These are phyloP conservation scores for Rhinocladiella similis DNA, from an alignment of 2,329 filamentous ascomycete species.

Conservation along the genomic window DNA sequence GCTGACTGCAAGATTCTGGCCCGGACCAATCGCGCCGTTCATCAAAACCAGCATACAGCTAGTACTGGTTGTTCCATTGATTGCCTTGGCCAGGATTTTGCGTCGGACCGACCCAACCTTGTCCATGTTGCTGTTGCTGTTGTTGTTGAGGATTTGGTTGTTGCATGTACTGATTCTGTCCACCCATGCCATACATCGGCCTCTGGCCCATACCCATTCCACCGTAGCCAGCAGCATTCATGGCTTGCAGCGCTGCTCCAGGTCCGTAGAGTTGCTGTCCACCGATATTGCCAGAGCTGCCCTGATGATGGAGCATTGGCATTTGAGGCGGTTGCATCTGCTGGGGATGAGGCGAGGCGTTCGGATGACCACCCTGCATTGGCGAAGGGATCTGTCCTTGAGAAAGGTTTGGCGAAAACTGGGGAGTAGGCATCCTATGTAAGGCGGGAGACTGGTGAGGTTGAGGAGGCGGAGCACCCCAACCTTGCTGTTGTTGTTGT, in stretches of 20 bases:
- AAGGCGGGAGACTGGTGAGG: slow-evolving; percentile 60
- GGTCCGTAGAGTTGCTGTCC: slow-evolving; percentile 28
- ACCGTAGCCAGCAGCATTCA: slow-evolving; percentile 26
- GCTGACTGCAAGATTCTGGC: too few species aligned
- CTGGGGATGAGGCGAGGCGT: slow-evolving; percentile 27
- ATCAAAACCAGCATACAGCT: too few species aligned
- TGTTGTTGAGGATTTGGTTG: slow-evolving; percentile 25
- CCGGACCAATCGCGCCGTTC: too few species aligned
- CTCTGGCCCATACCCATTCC: slow-evolving; percentile 25
- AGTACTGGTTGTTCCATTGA: slow-evolving; percentile 24
- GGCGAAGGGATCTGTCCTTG: slow-evolving; percentile 31
- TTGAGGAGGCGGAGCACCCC: slow-evolving; percentile 63
- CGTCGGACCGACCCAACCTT: slow-evolving; percentile 24
- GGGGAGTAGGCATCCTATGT: slow-evolving; percentile 37
- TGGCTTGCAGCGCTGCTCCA: slow-evolving; percentile 30
- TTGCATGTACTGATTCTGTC: slow-evolving; percentile 27
- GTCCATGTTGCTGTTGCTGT: too few species aligned
- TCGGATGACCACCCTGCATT: slow-evolving; percentile 22
- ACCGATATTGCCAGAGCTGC: slow-evolving; percentile 19
- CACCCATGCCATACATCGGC: slow-evolving; percentile 26
- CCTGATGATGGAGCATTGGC: slow-evolving; percentile 28
- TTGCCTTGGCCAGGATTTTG: slow-evolving; percentile 21
- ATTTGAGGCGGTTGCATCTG: slow-evolving; percentile 31
- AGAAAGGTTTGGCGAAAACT: slow-evolving; percentile 26
- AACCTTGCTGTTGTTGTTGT: slow-evolving; percentile 63